These are phyloP conservation scores for Coemansia interrupta DNA, from an alignment of 192 early-diverging fungal genomes.

Conservation along the genomic window DNA sequence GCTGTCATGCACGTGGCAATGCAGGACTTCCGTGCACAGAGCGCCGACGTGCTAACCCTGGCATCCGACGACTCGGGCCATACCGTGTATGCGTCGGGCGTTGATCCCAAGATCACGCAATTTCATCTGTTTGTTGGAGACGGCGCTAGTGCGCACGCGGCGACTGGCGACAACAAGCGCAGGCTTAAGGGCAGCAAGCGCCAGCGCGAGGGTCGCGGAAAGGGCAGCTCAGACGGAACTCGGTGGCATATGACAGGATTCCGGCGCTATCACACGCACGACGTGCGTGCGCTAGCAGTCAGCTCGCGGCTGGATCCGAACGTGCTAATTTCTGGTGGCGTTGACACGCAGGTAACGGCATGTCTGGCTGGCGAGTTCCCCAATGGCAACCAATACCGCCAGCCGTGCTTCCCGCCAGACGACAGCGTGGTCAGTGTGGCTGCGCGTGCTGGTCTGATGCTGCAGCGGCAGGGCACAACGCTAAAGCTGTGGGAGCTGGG, in stretches of 20 bases:
- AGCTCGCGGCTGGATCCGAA: slow-evolving; percentile 66
- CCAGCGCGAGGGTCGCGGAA: background rate
- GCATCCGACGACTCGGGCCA: slow-evolving; percentile 61
- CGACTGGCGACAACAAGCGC: too few species aligned
- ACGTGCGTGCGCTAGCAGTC: slow-evolving; percentile 83
- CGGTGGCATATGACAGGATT: slow-evolving; percentile 82
- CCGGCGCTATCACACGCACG: slow-evolving; percentile 90
- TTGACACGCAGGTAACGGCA: slow-evolving; percentile 69
- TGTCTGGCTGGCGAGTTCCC: slow-evolving; percentile 60
- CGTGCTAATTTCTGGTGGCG: slow-evolving; percentile 80
- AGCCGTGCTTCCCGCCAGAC: slow-evolving; percentile 64
- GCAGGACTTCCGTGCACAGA: slow-evolving; percentile 71
- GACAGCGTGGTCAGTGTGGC: slow-evolving; percentile 57
- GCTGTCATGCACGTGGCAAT: slow-evolving; percentile 60
- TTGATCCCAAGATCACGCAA: slow-evolving; percentile 82
- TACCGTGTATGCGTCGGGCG: slow-evolving; percentile 81
- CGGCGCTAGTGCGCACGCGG: slow-evolving; percentile 12
- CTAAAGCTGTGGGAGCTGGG: slow-evolving; percentile 86
- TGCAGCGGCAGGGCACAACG: slow-evolving; percentile 60
- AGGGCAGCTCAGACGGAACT: background rate
- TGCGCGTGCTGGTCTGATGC: slow-evolving; percentile 60
- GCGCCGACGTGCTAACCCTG: slow-evolving; percentile 86
- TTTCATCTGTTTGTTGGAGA: slow-evolving; percentile 54
- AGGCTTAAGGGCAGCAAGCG: too few species aligned
- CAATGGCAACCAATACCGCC: slow-evolving; percentile 57